These are phyloP conservation scores for Chrysoporthe austroafricana DNA, from an alignment of 2,329 filamentous ascomycete species.

Conservation along the genomic window DNA sequence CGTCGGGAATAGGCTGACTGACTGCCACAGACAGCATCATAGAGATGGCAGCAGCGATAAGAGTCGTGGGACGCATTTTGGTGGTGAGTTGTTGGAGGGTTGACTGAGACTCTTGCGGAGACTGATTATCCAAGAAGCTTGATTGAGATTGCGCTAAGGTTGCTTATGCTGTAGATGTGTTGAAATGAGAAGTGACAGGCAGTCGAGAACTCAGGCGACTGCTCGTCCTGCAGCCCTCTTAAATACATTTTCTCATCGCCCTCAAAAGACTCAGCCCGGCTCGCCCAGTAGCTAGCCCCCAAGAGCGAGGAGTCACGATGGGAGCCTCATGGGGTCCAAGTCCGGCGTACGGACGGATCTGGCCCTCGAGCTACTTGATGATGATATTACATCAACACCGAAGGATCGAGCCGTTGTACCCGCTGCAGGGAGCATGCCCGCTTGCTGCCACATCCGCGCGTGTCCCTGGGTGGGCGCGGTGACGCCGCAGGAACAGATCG, in stretches of 20 bases:
- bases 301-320: background rate
- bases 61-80: conserved; percentile 21
- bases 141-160: background rate
- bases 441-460: no score
- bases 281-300: background rate
- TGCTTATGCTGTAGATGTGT: background rate
- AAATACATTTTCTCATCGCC: background rate
- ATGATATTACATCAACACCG: background rate
- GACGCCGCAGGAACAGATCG: conserved; percentile 3
- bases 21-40: conserved; percentile 13
- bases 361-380: background rate
- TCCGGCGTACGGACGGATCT: no score
- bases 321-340: conserved; percentile 6
- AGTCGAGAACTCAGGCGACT: background rate
- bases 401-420: no score
- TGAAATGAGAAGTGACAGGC: background rate
- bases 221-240: background rate
- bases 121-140: background rate
- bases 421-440: no score
- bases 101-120: background rate
- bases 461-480: background rate
- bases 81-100: background rate
- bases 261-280: background rate
- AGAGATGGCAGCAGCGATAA: conserved; percentile 15
- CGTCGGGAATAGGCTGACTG: conserved; percentile 6